A percentile compares a stretch with the other conserved stretches of the same genome.
phyloP scores from a whole-genome alignment of 2,329 filamentous ascomycete species.

The Exophiala sp. region DNA sequence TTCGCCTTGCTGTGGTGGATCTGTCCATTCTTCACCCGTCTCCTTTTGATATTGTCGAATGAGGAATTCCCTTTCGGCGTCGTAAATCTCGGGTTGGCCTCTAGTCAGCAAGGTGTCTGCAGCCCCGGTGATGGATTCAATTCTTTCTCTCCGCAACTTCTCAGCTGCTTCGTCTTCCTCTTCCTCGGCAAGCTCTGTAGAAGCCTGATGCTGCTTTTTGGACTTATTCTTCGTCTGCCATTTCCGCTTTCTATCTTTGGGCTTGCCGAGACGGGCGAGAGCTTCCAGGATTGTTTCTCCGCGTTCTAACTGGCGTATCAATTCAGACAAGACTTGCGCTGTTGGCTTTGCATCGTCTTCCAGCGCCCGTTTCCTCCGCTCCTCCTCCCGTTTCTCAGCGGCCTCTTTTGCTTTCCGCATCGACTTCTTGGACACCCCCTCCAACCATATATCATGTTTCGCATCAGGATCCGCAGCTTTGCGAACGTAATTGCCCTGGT shows the following conservation, averaged over 20 bases:
- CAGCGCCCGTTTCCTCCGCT: slow-evolving; percentile 63
- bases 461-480: slow-evolving; percentile 86
- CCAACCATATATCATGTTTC: slow-evolving; percentile 84
- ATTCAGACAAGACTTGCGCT: slow-evolving; percentile 63
- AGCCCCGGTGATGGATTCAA: slow-evolving; percentile 79
- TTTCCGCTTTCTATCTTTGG: slow-evolving; percentile 46
- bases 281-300: slow-evolving; percentile 87
- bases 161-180: slow-evolving; percentile 63
- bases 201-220: slow-evolving; percentile 32
- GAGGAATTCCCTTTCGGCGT: slow-evolving; percentile 75
- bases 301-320: slow-evolving; percentile 68
- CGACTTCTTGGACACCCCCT: slow-evolving; percentile 87
- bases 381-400: slow-evolving; percentile 75
- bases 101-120: slow-evolving; percentile 79
- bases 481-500: slow-evolving; percentile 82
- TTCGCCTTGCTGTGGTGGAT: slow-evolving; percentile 34
- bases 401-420: slow-evolving; percentile 83
- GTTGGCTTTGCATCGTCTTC: slow-evolving; percentile 70
- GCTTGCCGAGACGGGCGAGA: slow-evolving; percentile 69
- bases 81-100: slow-evolving; percentile 85
- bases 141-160: slow-evolving; percentile 61
- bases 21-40: slow-evolving; percentile 74
- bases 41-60: slow-evolving; percentile 77
- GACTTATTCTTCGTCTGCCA: slow-evolving; percentile 42
- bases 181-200: slow-evolving; percentile 8